phyloP scores from a whole-genome alignment of 23 red algal genomes.

The Gracilariopsis chorda region DNA sequence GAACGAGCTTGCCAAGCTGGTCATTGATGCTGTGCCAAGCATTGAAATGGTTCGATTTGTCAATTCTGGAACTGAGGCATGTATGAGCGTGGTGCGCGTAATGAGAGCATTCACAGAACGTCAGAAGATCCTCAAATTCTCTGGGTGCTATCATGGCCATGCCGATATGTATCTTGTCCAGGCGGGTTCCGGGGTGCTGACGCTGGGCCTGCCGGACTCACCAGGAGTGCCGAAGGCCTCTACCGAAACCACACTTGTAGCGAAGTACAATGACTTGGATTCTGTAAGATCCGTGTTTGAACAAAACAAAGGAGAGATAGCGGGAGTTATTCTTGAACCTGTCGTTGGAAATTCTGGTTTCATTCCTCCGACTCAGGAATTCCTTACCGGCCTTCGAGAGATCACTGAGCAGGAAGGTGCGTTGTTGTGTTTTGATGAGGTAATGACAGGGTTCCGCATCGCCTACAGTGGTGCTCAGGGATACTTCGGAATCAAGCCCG shows the following conservation, averaged over 20 bases:
- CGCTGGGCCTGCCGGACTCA: conserved; percentile 94
- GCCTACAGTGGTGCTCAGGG: conserved; percentile 88
- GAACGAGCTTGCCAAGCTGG: conserved; percentile 88
- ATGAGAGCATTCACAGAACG: conserved; percentile 97
- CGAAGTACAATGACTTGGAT: conserved; percentile 92
- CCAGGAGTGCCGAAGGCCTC: conserved; percentile 88
- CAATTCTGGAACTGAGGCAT: conserved; percentile 98
- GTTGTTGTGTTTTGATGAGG: conserved; percentile 98
- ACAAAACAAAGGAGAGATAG: conserved; percentile 80
- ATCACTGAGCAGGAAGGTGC: conserved; percentile 79
- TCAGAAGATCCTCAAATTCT: conserved; percentile 95
- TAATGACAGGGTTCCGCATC: conserved; percentile 99
- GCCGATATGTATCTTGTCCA: conserved; percentile 97
- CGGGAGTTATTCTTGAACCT: conserved; percentile 94
- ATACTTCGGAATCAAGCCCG: conserved; percentile 91
- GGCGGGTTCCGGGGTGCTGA: conserved; percentile 81
- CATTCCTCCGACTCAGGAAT: conserved; percentile 80
- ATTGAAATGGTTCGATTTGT: conserved; percentile 98
- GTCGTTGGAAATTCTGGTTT: conserved; percentile 98
- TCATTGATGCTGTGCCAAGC: conserved; percentile 96
- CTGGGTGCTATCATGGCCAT: conserved; percentile 99
- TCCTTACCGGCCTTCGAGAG: conserved; percentile 83
- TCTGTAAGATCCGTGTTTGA: conserved; percentile 81
- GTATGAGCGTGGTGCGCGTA: conserved; percentile 89
- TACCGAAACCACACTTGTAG: conserved; percentile 90